These are phyloP conservation scores for Euphorbia corollata DNA, from an alignment of 441 rosid genomes.

Conservation along the genomic window DNA sequence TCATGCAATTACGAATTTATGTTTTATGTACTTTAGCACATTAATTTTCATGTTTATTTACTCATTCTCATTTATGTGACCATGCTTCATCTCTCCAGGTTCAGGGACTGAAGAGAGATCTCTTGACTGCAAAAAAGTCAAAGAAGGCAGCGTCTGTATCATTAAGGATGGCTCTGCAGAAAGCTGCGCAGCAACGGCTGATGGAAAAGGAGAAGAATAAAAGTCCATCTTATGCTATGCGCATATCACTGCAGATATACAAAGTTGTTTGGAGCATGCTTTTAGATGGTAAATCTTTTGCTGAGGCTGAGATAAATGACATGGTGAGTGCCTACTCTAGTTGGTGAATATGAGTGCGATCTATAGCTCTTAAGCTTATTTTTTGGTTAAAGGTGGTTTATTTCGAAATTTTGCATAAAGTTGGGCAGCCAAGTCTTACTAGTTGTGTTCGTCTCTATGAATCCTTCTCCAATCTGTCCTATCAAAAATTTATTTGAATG, in stretches of 20 bases:
- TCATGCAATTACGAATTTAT: neutral
- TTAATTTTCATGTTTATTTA: neutral
- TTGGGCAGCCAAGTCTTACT: neutral
- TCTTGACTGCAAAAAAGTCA: slow-evolving; percentile 51
- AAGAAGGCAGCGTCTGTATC: slow-evolving; percentile 69
- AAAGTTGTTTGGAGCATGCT: slow-evolving; percentile 97
- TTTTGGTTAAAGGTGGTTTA: neutral
- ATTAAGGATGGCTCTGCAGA: slow-evolving; percentile 64
- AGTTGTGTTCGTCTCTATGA: neutral
- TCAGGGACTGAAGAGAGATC: slow-evolving; percentile 63
- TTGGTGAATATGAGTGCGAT: neutral
- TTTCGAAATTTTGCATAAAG: neutral
- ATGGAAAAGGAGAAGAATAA: slow-evolving; percentile 95
- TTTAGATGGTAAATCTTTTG: slow-evolving; percentile 90
- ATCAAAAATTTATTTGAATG: neutral
- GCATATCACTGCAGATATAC: slow-evolving; percentile 72
- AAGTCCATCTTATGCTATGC: slow-evolving; percentile 97
- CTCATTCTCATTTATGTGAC: neutral
- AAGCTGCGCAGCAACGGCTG: slow-evolving; percentile 75
- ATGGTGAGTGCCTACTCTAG: slow-evolving; percentile 53
- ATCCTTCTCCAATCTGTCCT: neutral
- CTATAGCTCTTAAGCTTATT: neutral
- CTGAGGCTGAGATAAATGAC: slow-evolving; percentile 97
- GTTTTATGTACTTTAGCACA: neutral
- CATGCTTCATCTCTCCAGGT: slow-evolving; percentile 41